A percentile compares a stretch with the other conserved stretches of the same genome.
These are phyloP conservation scores for Nicotiana noctiflora DNA, from an alignment of 257 asterid genomes.

Conservation along the genomic window DNA sequence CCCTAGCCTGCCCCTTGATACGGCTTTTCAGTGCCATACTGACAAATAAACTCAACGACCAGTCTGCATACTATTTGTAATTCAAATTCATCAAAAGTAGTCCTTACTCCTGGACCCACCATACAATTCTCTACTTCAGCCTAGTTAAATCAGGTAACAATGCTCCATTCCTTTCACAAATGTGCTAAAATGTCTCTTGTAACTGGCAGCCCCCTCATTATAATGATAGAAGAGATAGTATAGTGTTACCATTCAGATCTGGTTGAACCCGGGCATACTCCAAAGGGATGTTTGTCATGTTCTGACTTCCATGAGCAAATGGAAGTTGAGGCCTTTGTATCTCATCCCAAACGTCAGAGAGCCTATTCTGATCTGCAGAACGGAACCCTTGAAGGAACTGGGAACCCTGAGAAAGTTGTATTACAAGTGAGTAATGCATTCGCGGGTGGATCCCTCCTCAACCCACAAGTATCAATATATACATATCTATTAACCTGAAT, in stretches of 20 bases:
- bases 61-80: background rate
- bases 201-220: no score
- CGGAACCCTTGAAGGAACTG: constrained; percentile 81
- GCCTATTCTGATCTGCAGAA: constrained; percentile 61
- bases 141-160: no score
- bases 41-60: background rate
- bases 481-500: constrained; percentile 48
- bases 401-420: constrained; percentile 49
- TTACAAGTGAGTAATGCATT: background rate
- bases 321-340: constrained; percentile 73
- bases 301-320: constrained; percentile 37
- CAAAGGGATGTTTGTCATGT: constrained; percentile 45
- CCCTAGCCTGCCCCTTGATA: background rate
- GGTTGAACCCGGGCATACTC: constrained; percentile 52
- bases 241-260: constrained; percentile 56
- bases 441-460: background rate
- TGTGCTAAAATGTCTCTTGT: no score
- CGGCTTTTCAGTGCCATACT: background rate
- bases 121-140: no score
- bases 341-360: constrained; percentile 91
- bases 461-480: background rate
- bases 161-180: no score
- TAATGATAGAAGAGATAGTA: constrained; percentile 2
- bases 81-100: background rate
- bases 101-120: no score